phyloP scores from a whole-genome alignment of 148 eudicot species.

The Camellia sinensis region DNA sequence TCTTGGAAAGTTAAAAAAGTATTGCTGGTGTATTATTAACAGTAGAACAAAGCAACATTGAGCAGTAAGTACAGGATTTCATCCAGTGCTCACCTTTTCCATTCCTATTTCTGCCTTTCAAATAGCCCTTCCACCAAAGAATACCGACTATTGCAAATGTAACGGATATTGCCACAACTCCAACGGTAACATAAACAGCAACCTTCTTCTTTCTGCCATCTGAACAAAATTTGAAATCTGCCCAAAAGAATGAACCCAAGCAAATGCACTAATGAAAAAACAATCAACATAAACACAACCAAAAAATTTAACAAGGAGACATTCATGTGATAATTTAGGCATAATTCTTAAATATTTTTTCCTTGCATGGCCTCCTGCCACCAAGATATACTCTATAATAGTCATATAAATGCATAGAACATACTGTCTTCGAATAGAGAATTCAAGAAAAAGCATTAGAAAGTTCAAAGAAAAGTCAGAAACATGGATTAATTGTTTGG shows the following conservation, averaged over 20 bases:
- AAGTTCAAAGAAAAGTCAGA: no score
- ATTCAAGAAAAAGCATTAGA: not conserved
- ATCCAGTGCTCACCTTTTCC: constrained; percentile 23
- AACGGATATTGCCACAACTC: constrained; percentile 22
- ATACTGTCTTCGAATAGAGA: no score
- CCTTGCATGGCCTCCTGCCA: no score
- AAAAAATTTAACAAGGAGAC: not conserved
- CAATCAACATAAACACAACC: not conserved
- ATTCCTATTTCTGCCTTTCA: constrained; percentile 19
- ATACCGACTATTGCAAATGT: constrained; percentile 16
- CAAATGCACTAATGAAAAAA: constrained; percentile 1
- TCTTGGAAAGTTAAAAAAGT: not conserved
- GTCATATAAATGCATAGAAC: no score
- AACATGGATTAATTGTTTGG: not conserved
- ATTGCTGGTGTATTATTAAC: not conserved
- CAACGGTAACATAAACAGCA: constrained; percentile 23
- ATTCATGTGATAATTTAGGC: not conserved
- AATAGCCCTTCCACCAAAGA: constrained; percentile 38
- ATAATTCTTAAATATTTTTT: not conserved
- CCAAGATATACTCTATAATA: no score
- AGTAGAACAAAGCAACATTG: not conserved
- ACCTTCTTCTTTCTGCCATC: constrained; percentile 26
- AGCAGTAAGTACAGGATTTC: constrained; percentile 1
- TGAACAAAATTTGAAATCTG: constrained; percentile 37
- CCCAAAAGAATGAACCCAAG: constrained; percentile 4